Evolutionary conservation across 2,329 filamentous ascomycete genomes (phyloP), one percentile per base, ranked within the genome.

Genomic region (Rhexocercosporidium sp.): DNA sequence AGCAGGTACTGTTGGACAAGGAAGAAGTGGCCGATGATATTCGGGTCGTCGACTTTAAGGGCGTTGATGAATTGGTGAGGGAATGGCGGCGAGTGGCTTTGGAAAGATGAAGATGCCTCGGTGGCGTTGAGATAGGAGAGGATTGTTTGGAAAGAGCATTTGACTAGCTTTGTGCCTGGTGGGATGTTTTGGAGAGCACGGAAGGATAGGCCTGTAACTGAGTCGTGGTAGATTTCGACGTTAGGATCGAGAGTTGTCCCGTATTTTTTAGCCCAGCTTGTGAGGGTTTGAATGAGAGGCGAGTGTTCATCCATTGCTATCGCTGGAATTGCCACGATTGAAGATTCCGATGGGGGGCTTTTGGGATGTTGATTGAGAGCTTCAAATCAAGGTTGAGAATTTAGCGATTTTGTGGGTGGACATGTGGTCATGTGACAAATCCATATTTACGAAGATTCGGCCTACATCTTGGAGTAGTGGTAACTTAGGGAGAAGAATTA

Each of bases 11-110:
- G 87, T 68, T 89, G 86, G 75, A 92, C 83, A 6, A 94, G 82
- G 70, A 92, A 90, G 78, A 93, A 90, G 3, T 89, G 85, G 9
- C 87, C 85, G 59, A 89, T 79, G 65, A 91, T 86, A 71, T 91
- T 85, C 0, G 87, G 72, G 37, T 72, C 67, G 3, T 74, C 68
- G 6, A 46, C 83, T 0, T 85, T 84, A 1, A 83, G 77, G 4
- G 75, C 73, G 0, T 81, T 72, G 56, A 90, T 77, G 70, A 92
- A 88, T 1, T 75, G 74, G 0, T 71, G 59, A 0, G 86, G 83
- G 56, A 91, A 86, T n/a, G 71, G 44, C 31, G 74, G 72, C 22
- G 65, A 65, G 37, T 73, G 65, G 31, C 59, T 16, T 31, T 69
- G 54, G 31, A 75, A 69, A 16, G 75, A 70, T 1, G 79, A 73